Evolutionary conservation across 441 rosid species (phyloP).

Genomic region (Croton setiger): DNA sequence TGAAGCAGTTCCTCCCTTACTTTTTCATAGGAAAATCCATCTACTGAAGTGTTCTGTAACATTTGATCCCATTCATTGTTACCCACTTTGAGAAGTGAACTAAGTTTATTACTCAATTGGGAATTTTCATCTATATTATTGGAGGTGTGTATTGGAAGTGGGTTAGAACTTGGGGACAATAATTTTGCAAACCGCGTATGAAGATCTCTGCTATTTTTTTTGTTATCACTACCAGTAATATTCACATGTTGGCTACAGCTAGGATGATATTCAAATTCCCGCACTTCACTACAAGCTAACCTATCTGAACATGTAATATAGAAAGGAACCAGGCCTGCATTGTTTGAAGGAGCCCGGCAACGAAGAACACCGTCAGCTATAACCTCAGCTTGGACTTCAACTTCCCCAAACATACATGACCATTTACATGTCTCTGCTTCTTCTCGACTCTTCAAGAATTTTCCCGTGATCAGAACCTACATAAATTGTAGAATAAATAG

Average conservation of each 20-base stretch:
- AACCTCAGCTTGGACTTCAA: slow-evolving; percentile 86
- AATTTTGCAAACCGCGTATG: slow-evolving; percentile 57
- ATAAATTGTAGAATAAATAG: slow-evolving; percentile 12
- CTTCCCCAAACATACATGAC: slow-evolving; percentile 98
- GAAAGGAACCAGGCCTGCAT: slow-evolving; percentile 83
- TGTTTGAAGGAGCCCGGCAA: slow-evolving; percentile 64
- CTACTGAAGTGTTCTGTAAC: slow-evolving; percentile 33
- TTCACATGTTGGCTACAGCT: slow-evolving; percentile 32
- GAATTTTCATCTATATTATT: slow-evolving; percentile 34
- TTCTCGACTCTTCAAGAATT: slow-evolving; percentile 57
- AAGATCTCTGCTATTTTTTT: slow-evolving; percentile 34
- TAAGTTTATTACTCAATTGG: slow-evolving; percentile 52
- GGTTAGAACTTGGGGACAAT: slow-evolving; percentile 41
- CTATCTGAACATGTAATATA: slow-evolving; percentile 91
- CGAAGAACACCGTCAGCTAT: slow-evolving; percentile 76
- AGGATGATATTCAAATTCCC: slow-evolving; percentile 75
- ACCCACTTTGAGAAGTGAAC: slow-evolving; percentile 59
- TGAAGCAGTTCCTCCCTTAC: slow-evolving; percentile 53
- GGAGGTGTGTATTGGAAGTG: slow-evolving; percentile 22
- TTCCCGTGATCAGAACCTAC: slow-evolving; percentile 73
- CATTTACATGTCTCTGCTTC: slow-evolving; percentile 50
- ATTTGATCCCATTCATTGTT: slow-evolving; percentile 57
- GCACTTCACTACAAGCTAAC: slow-evolving; percentile 94
- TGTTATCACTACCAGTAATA: slow-evolving; percentile 21
- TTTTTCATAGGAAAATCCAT: slow-evolving; percentile 37